Base-by-base conservation (phyloP, 163 green algal species). In the Chloromonas sp. region DNA sequence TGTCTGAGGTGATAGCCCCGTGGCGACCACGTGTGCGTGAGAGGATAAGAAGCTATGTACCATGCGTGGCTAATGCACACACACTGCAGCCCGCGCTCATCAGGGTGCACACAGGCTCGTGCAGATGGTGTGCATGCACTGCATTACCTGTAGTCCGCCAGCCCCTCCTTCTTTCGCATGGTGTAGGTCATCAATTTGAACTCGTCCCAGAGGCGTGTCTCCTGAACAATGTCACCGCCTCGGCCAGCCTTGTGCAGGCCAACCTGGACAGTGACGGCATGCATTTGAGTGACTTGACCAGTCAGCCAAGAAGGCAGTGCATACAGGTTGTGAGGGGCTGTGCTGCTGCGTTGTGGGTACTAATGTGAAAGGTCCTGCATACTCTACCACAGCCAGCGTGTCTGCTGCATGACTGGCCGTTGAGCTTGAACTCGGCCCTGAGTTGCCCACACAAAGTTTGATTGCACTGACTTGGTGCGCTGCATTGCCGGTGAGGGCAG, bases 171-270 rank as follows among this genome's bases (percentile, higher is more conserved):
- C 76, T 89, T 93, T 14, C 96, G 89, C 96, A 98, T 98, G 62
- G 81, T 92, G 85, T 88, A 92, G 3, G 96, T 99, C 70, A 89
- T 84, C 82, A 92, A 85, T 82, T 87, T 91, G 13, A 82, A 91
- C 88, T 99, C 97, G 78, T 99, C 96, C 94, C 95, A 99, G 81
- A 98, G 88, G 74, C 97, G 92, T 14, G 97, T 99, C 90, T 99
- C 97, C 89, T 96, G 93, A 59, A 97, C 92, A 2, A 99, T 95
- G 66, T 98, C 92, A 0, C 85, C 70, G 0, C 57, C 92, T 1
- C 87, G 82, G 1, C 96, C 96, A 0, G 83, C 87, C 14, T 89
- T 76, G 13, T 96, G 71, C 78, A 98, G 86, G n/a, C 79, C 71
- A 0, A 94, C 90, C 92, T 99, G 93, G 80, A 79, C 71, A 5